Conservation (phyloP, 2,329 filamentous ascomycete genomes). For the Dothideomycetes sp. region DNA sequence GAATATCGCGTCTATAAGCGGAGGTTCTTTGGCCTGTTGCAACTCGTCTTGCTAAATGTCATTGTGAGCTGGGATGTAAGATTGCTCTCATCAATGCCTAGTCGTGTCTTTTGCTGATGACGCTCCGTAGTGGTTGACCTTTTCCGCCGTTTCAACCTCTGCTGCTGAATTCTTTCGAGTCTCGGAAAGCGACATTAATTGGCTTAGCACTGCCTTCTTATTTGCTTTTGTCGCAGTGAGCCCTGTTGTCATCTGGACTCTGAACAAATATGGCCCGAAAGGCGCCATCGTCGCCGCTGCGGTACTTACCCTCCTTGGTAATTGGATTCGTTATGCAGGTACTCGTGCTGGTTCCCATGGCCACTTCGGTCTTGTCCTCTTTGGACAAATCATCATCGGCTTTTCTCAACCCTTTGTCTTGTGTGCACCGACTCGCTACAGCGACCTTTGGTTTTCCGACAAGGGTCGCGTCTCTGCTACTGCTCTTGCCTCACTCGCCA, state of each 20-base stretch:
- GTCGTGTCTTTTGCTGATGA: slow-evolving; percentile 4
- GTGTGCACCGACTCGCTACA: slow-evolving; percentile 79
- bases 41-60: slow-evolving; percentile 80
- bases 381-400: slow-evolving; percentile 83
- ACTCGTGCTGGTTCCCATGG: slow-evolving; percentile 30
- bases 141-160: slow-evolving; percentile 67
- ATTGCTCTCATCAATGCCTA: too few species aligned
- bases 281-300: slow-evolving; percentile 64
- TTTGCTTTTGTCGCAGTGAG: slow-evolving; percentile 58
- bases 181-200: slow-evolving; percentile 70
- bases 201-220: slow-evolving; percentile 79
- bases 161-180: slow-evolving; percentile 67
- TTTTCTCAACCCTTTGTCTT: slow-evolving; percentile 88
- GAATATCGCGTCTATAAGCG: slow-evolving; percentile 59
- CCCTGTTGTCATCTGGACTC: slow-evolving; percentile 57
- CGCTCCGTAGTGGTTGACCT: slow-evolving; percentile 71
- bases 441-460: slow-evolving; percentile 88
- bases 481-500: slow-evolving; percentile 72
- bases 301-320: slow-evolving; percentile 65
- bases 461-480: slow-evolving; percentile 77
- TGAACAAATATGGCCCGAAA: slow-evolving; percentile 69
- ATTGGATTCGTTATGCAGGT: slow-evolving; percentile 56
- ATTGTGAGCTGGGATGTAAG: slow-evolving; percentile 92
- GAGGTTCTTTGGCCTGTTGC: slow-evolving; percentile 76
- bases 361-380: slow-evolving; percentile 67